Base-by-base conservation (phyloP, 2,329 filamentous ascomycete genomes). In the Byssochlamys sp. region DNA sequence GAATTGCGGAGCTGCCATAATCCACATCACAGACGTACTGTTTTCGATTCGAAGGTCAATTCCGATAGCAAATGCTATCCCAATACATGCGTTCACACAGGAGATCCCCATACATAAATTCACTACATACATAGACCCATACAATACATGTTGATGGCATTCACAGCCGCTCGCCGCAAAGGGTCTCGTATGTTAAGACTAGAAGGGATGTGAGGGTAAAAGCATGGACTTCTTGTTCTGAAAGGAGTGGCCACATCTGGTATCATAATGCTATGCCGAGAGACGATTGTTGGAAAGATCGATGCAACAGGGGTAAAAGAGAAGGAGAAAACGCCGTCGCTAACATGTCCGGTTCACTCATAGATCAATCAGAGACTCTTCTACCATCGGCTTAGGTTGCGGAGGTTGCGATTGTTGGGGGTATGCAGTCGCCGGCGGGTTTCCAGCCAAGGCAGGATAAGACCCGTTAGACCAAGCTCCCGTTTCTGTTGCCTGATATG, bases 351-450 rank as follows among this genome's bases (percentile, higher is more conserved):
- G 24, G 3, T 55, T 45, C 28, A 45, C 35, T 56, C 63, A 70
- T 58, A 70, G 60, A 56, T 70, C 68, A 58, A 70, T 70, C 54
- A 70, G 56, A 57, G 67, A 69, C 58, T 70, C 68, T 51, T 70
- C 68, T 11, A 67, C 66, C 4, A 59, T 61, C 2, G 67, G 65
- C 45, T 63, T 63, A 27, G 66, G 53, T 7, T 62, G 59, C 9
- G 61, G 29, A 28, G 66, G 57, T 52, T 66, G 64, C 58, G 63
- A 60, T 33, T 62, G 57, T 26, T 65, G 63, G 49, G 56, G 60
- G 51, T 62, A 54, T 14, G 58, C 57, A 14, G 58, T 56, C 50
- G 60, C 56, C 6, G 62, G 61, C 26, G 63, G 62, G 27, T 63
- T 64, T n/a, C 64, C 60, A 25, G 57, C 58, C 26, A 54, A 56